These are phyloP conservation scores for Botrytis squamosa DNA, from an alignment of 2,329 filamentous ascomycete species.

Conservation along the genomic window DNA sequence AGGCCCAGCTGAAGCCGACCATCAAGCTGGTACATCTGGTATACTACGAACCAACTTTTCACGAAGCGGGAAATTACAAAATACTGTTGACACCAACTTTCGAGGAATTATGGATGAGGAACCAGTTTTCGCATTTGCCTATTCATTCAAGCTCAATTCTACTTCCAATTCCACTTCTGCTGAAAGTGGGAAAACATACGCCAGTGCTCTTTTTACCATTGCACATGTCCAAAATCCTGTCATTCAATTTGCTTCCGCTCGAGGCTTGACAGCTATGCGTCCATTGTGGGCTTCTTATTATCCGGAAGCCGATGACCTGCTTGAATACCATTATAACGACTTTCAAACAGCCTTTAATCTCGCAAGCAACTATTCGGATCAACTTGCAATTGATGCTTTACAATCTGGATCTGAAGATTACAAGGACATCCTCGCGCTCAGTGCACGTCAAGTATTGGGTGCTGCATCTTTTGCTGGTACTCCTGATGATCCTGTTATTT, in stretches of 20 bases:
- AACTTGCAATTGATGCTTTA: slow-evolving; percentile 69
- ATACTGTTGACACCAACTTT: slow-evolving; percentile 65
- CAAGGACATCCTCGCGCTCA: slow-evolving; percentile 73
- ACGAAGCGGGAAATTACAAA: slow-evolving; percentile 61
- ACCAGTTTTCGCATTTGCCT: slow-evolving; percentile 78
- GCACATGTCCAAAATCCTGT: slow-evolving; percentile 76
- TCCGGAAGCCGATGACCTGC: slow-evolving; percentile 56
- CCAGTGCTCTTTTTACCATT: slow-evolving; percentile 70
- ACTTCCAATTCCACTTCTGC: slow-evolving; percentile 37
- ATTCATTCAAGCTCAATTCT: slow-evolving; percentile 55
- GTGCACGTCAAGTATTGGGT: slow-evolving; percentile 76
- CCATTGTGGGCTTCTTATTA: slow-evolving; percentile 81
- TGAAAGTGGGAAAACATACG: slow-evolving; percentile 37
- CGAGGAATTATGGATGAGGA: slow-evolving; percentile 73
- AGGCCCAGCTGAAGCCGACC: slow-evolving; percentile 62
- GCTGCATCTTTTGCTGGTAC: slow-evolving; percentile 75
- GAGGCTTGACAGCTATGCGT: slow-evolving; percentile 74
- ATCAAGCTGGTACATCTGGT: slow-evolving; percentile 69
- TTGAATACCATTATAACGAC: slow-evolving; percentile 75
- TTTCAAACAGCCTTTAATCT: slow-evolving; percentile 62
- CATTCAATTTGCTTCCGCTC: slow-evolving; percentile 73
- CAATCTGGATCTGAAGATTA: slow-evolving; percentile 73
- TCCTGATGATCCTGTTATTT: slow-evolving; percentile 68
- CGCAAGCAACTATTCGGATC: slow-evolving; percentile 70
- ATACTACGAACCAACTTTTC: slow-evolving; percentile 68